Evolutionary conservation across 2,329 filamentous ascomycete genomes (phyloP).

Genomic region (Aureobasidium sp.): DNA sequence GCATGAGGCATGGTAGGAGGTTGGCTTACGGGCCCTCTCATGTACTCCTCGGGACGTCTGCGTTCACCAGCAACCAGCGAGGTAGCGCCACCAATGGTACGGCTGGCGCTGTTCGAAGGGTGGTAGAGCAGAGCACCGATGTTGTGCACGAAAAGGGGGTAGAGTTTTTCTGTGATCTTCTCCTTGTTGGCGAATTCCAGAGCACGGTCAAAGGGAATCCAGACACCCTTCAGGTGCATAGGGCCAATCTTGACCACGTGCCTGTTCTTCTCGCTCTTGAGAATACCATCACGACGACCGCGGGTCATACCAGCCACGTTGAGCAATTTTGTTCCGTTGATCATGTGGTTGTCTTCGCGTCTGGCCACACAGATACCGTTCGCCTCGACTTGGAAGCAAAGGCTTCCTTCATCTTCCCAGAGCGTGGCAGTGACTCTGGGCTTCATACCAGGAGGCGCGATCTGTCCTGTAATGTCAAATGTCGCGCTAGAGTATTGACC

Average conservation of each 20-base stretch:
- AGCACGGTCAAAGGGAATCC: slow-evolving; percentile 97
- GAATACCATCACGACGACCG: slow-evolving; percentile 85
- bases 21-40: slow-evolving; percentile 52
- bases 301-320: slow-evolving; percentile 98
- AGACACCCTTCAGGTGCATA: slow-evolving; percentile 97
- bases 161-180: slow-evolving; percentile 92
- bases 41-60: slow-evolving; percentile 53
- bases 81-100: slow-evolving; percentile 46
- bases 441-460: slow-evolving; percentile 90
- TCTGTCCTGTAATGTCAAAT: slow-evolving; percentile 79
- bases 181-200: slow-evolving; percentile 99
- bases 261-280: slow-evolving; percentile 95
- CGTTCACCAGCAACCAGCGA: slow-evolving; percentile 72
- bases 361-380: slow-evolving; percentile 92
- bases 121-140: slow-evolving; percentile 91
- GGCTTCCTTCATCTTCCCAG: slow-evolving; percentile 96
- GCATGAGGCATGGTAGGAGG: slow-evolving; percentile 65
- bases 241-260: slow-evolving; percentile 98
- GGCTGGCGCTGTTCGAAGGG: slow-evolving; percentile 67
- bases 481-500: slow-evolving; percentile 24
- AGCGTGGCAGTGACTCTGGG: slow-evolving; percentile 90
- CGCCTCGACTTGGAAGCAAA: slow-evolving; percentile 97
- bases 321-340: slow-evolving; percentile 93
- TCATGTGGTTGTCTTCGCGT: slow-evolving; percentile 97
- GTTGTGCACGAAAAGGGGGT: slow-evolving; percentile 95